Conservation (phyloP, 768 basidiomycete species). For the Podaxis sp. region DNA sequence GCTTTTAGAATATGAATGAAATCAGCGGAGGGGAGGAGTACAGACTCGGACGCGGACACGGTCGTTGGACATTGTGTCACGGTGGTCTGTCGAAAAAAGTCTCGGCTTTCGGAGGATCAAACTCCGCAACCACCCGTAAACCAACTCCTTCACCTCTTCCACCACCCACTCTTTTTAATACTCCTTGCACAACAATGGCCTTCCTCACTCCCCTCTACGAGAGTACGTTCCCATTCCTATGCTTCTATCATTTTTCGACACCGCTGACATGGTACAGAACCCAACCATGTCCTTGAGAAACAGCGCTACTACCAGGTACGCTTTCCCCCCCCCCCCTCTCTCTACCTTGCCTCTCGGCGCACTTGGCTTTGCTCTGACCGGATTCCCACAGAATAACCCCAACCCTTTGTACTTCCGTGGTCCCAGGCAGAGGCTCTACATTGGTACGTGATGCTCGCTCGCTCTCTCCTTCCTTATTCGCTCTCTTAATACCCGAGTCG, state of each 20-base stretch:
- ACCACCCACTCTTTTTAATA: conserved; percentile 20
- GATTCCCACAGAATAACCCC: conserved; percentile 33
- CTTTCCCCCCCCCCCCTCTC: too few relatives aligned
- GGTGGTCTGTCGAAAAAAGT: conserved; percentile 8
- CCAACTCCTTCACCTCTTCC: conserved; percentile 15
- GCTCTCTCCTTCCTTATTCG: neutral
- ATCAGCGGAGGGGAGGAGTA: conserved; percentile 17
- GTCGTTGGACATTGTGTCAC: conserved; percentile 38
- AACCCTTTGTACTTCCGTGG: conserved; percentile 55
- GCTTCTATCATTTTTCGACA: conserved; percentile 4
- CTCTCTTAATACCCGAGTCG: conserved; percentile 3
- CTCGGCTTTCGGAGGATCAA: conserved; percentile 33
- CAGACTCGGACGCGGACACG: conserved; percentile 78
- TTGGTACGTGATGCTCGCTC: conserved; percentile 40
- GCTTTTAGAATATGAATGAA: conserved; percentile 13
- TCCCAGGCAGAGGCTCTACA: conserved; percentile 59
- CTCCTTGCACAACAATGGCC: conserved; percentile 31
- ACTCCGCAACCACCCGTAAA: conserved; percentile 40
- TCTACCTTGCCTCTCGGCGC: neutral
- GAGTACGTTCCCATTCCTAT: conserved; percentile 38
- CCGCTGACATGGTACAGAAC: conserved; percentile 35
- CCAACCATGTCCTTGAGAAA: conserved; percentile 60
- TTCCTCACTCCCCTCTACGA: conserved; percentile 58
- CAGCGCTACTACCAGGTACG: conserved; percentile 68
- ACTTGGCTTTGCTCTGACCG: neutral